Conservation (phyloP, 192 early-diverging fungal species). For the Geosiphon pyriformis region DNA sequence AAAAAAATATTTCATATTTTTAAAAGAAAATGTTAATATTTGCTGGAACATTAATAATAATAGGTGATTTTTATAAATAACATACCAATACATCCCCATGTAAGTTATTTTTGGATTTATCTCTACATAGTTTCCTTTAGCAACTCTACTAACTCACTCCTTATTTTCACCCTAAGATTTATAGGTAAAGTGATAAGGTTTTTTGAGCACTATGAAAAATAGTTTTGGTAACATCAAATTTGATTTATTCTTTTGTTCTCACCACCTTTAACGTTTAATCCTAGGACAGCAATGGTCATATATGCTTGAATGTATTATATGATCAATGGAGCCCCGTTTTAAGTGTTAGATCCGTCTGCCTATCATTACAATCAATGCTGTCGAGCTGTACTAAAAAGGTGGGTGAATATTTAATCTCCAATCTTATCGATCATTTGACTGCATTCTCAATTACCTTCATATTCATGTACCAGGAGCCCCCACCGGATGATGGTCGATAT, state of each 20-base stretch:
- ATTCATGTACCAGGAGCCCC: constrained; percentile 43
- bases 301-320: constrained; percentile 93
- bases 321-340: constrained; percentile 91
- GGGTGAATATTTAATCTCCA: not conserved
- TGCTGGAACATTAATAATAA: not conserved
- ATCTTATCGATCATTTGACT: not conserved
- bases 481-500: constrained; percentile 54
- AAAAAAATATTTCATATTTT: too few relatives aligned
- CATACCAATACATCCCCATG: constrained; percentile 69
- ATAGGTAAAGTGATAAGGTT: not conserved
- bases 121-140: too few relatives aligned
- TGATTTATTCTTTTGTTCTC: not conserved
- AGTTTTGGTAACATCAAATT: not conserved
- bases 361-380: constrained; percentile 90
- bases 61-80: constrained; percentile 48
- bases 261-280: constrained; percentile 10
- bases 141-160: not conserved
- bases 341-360: constrained; percentile 82
- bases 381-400: constrained; percentile 78
- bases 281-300: constrained; percentile 92
- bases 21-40: too few relatives aligned
- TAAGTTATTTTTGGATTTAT: too few relatives aligned
- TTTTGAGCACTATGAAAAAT: too few relatives aligned
- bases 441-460: too few relatives aligned
- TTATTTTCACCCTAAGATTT: not conserved